phyloP scores from a whole-genome alignment of 1,139 yeast species.

The Barnettozyma hawaiiensis region DNA sequence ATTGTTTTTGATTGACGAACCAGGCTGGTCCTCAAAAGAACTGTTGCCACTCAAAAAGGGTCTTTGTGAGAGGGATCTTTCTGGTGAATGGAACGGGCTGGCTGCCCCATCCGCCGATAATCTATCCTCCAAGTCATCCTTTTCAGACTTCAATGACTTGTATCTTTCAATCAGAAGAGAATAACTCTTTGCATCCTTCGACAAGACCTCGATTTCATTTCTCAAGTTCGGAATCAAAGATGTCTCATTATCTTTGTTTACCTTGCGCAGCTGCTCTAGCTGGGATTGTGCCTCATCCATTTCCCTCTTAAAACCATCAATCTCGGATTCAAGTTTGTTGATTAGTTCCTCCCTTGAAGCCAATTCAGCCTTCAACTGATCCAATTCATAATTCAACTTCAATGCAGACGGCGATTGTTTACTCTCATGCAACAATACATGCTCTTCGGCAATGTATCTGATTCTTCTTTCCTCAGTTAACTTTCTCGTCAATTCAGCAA shows the following conservation, averaged over 20 bases:
- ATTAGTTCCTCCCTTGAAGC: slow-evolving; percentile 44
- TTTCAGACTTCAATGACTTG: slow-evolving; percentile 27
- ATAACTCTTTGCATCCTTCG: slow-evolving; percentile 20
- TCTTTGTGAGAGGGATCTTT: background rate
- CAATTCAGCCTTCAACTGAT: slow-evolving; percentile 44
- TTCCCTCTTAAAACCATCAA: slow-evolving; percentile 24
- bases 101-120: background rate
- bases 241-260: slow-evolving; percentile 40
- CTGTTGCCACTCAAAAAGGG: slow-evolving; percentile 5
- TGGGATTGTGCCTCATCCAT: slow-evolving; percentile 32
- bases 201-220: slow-evolving; percentile 30
- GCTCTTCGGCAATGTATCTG: slow-evolving; percentile 67
- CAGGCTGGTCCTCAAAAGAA: slow-evolving; percentile 1
- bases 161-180: slow-evolving; percentile 22
- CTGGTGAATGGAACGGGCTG: background rate
- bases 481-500: slow-evolving; percentile 50
- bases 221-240: slow-evolving; percentile 40
- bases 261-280: slow-evolving; percentile 37
- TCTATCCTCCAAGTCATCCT: slow-evolving; percentile 22
- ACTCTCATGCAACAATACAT: slow-evolving; percentile 49
- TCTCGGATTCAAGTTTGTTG: slow-evolving; percentile 30
- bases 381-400: slow-evolving; percentile 52
- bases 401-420: slow-evolving; percentile 49
- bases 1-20: background rate
- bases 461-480: slow-evolving; percentile 60